A percentile compares a stretch with the other conserved stretches of the same genome.
These are phyloP conservation scores for Umbellularia californica DNA, from an alignment of 164 flowering plant species.

Conservation along the genomic window DNA sequence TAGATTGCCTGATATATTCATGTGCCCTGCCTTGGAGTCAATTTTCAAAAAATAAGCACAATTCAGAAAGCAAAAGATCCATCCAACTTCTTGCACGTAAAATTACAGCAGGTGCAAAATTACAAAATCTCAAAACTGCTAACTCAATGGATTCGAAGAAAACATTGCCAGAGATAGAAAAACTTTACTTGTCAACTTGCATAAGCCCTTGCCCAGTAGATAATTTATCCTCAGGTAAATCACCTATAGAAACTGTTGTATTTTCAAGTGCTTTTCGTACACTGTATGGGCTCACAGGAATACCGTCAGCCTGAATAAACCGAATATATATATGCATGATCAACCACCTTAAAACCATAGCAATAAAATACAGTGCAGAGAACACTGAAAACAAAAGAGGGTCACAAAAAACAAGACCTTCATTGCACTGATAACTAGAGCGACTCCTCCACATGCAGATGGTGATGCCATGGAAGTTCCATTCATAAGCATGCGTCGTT, in stretches of 20 bases:
- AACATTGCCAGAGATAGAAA: background rate
- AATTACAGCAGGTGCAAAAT: background rate
- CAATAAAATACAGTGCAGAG: constrained; percentile 5
- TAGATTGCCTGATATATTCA: constrained; percentile 58
- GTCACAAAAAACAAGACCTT: constrained; percentile 40
- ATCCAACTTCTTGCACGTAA: background rate
- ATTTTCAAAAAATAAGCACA: background rate
- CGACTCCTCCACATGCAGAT: constrained; percentile 98
- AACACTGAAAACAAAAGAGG: background rate
- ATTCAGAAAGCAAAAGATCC: background rate
- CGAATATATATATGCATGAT: background rate
- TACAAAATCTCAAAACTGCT: background rate
- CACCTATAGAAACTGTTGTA: constrained; percentile 62
- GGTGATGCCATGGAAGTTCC: constrained; percentile 99
- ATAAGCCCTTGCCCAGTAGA: constrained; percentile 91
- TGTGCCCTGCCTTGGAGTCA: constrained; percentile 54
- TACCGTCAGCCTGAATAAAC: constrained; percentile 68
- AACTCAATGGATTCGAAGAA: background rate
- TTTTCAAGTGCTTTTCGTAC: constrained; percentile 91
- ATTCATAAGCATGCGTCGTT: constrained; percentile 97
- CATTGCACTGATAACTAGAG: constrained; percentile 79
- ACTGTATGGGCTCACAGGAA: constrained; percentile 79
- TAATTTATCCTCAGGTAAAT: constrained; percentile 71
- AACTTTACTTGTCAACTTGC: constrained; percentile 91
- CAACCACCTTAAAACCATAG: background rate